A percentile compares a stretch with the other conserved stretches of the same genome.
phyloP scores from a whole-genome alignment of 108 stramenopile genomes.

The Cylindrotheca closterium region DNA sequence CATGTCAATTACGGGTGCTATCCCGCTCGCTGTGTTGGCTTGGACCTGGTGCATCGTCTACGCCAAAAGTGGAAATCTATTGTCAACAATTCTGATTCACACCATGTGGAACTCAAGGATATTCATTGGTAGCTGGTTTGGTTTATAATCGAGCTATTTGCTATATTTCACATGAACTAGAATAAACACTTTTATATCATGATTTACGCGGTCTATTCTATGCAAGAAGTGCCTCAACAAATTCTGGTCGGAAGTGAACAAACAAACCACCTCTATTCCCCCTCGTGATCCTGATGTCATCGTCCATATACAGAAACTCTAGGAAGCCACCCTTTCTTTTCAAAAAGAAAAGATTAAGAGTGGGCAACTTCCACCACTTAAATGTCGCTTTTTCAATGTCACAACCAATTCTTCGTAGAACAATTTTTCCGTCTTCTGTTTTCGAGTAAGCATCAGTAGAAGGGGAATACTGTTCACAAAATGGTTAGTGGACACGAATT shows the following conservation, averaged over 20 bases:
- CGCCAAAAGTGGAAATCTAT: constrained; percentile 76
- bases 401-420: constrained; percentile 43
- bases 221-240: constrained; percentile 26
- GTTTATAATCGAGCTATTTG: constrained; percentile 73
- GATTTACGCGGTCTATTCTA: no score
- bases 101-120: constrained; percentile 94
- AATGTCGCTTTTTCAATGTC: constrained; percentile 40
- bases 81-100: constrained; percentile 87
- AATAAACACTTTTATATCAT: no score
- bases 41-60: constrained; percentile 89
- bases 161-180: no score
- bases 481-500: neutral
- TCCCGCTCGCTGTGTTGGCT: constrained; percentile 88
- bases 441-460: constrained; percentile 19
- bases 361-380: constrained; percentile 44
- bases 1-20: constrained; percentile 71
- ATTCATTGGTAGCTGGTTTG: constrained; percentile 89
- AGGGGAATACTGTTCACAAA: constrained; percentile 10
- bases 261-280: constrained; percentile 58
- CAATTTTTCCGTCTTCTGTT: constrained; percentile 34
- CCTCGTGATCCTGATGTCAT: constrained; percentile 48
- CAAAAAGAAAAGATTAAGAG: constrained; percentile 15
- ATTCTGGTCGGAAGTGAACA: constrained; percentile 51
- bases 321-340: constrained; percentile 41
- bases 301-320: constrained; percentile 53